Conservation (phyloP, 495 filamentous ascomycete species). For the Cladorrhinum samala region DNA sequence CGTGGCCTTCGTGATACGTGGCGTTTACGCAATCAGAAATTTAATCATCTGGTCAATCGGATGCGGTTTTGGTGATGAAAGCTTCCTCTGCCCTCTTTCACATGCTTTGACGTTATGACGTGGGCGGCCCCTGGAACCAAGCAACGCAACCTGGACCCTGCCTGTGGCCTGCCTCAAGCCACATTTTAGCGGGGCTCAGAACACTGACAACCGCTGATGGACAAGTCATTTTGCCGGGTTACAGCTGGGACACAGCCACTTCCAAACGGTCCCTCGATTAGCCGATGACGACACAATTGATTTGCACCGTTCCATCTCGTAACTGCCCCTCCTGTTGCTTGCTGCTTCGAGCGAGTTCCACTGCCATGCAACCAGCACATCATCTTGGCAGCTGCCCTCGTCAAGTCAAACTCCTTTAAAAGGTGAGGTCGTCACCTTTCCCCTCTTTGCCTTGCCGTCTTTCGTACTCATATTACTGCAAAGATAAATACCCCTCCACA, state of each 20-base stretch:
- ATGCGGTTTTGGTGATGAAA: no score
- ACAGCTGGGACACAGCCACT: slow-evolving; percentile 16
- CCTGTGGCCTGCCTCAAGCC: background rate
- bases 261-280: slow-evolving; percentile 9
- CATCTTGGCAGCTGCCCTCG: slow-evolving; percentile 2
- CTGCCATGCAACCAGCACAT: slow-evolving; percentile 10
- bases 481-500: no score
- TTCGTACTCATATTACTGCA: no score
- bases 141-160: no score
- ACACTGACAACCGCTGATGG: background rate
- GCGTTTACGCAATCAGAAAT: background rate
- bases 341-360: slow-evolving; percentile 5
- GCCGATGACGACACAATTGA: slow-evolving; percentile 27
- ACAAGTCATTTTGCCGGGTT: background rate
- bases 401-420: background rate
- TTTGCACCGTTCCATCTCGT: background rate
- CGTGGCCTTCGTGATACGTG: no score
- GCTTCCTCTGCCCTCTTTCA: background rate
- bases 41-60: no score
- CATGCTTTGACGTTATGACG: background rate
- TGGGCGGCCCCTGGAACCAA: background rate
- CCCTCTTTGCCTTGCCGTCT: no score
- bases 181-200: background rate
- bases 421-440: no score
- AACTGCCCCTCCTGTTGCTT: slow-evolving; percentile 8